phyloP scores from a whole-genome alignment of 2,329 filamentous ascomycete species.

The Juglanconis juglandina region DNA sequence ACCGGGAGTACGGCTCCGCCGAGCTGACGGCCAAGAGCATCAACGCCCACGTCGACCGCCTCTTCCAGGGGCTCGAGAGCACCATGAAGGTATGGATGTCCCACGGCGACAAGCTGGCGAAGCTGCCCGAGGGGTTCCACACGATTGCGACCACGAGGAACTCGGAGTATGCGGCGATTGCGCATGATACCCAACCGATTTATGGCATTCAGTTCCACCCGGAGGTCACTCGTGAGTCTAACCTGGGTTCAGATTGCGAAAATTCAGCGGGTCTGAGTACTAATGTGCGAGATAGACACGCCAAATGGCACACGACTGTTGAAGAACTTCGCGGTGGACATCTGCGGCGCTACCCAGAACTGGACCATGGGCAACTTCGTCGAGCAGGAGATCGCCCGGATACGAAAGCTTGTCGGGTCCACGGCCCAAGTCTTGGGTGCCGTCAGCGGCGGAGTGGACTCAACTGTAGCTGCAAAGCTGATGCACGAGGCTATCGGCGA shows the following conservation, averaged over 20 bases:
- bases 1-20: constrained; percentile 16
- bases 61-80: constrained; percentile 75
- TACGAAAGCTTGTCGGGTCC: constrained; percentile 76
- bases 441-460: constrained; percentile 74
- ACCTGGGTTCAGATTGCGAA: not conserved
- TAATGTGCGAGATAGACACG: constrained; percentile 6
- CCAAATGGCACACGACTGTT: constrained; percentile 67
- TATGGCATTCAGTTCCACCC: constrained; percentile 90
- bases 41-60: constrained; percentile 64
- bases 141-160: constrained; percentile 73
- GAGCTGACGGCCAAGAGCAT: constrained; percentile 56
- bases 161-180: constrained; percentile 76
- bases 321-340: constrained; percentile 77
- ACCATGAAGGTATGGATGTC: constrained; percentile 68
- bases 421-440: constrained; percentile 68
- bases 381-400: constrained; percentile 74
- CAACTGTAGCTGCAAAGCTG: constrained; percentile 79
- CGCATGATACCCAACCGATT: constrained; percentile 65
- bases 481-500: constrained; percentile 82
- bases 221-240: constrained; percentile 51
- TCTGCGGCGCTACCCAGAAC: constrained; percentile 71
- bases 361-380: constrained; percentile 88
- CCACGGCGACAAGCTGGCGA: constrained; percentile 80
- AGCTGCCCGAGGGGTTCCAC: constrained; percentile 69
- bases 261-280: not conserved